Evolutionary conservation across 768 basidiomycete genomes (phyloP).

Genomic region (Serendipita sp.): DNA sequence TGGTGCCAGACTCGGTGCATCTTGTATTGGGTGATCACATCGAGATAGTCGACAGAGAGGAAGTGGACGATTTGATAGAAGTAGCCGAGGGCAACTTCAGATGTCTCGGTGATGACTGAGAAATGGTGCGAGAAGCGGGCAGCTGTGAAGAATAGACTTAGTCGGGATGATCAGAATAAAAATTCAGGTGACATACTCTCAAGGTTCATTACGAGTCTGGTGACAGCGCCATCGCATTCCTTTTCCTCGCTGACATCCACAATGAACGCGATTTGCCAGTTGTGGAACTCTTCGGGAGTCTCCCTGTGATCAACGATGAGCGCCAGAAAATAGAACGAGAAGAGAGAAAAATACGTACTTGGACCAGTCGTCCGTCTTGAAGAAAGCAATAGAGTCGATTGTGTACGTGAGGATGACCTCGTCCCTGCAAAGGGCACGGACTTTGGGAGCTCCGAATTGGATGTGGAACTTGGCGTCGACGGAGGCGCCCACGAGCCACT

Average conservation of each 20-base stretch:
- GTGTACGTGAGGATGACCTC: constrained; percentile 17
- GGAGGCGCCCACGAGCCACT: constrained; percentile 6
- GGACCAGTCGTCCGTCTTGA: constrained; percentile 1
- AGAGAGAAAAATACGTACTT: neutral
- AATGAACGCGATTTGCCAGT: constrained; percentile 17
- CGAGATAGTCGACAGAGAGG: constrained; percentile 15
- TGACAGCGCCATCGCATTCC: constrained; percentile 13
- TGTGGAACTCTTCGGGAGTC: neutral
- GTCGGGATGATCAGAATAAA: neutral
- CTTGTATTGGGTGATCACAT: constrained; percentile 15
- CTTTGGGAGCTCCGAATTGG: constrained; percentile 15
- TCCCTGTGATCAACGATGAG: neutral
- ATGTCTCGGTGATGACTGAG: constrained; percentile 4
- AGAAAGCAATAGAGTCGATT: constrained; percentile 9
- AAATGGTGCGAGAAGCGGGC: constrained; percentile 7
- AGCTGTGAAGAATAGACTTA: neutral
- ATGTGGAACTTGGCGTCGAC: constrained; percentile 13
- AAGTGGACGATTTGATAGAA: constrained; percentile 13
- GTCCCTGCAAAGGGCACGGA: constrained; percentile 15
- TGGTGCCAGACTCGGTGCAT: constrained; percentile 15
- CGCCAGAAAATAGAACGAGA: neutral
- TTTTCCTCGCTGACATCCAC: constrained; percentile 16
- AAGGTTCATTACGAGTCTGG: constrained; percentile 16
- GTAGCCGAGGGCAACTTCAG: constrained; percentile 9
- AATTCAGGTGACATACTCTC: constrained; percentile 10